Conservation (phyloP, 2,329 filamentous ascomycete species). For the Aureobasidium sp. region DNA sequence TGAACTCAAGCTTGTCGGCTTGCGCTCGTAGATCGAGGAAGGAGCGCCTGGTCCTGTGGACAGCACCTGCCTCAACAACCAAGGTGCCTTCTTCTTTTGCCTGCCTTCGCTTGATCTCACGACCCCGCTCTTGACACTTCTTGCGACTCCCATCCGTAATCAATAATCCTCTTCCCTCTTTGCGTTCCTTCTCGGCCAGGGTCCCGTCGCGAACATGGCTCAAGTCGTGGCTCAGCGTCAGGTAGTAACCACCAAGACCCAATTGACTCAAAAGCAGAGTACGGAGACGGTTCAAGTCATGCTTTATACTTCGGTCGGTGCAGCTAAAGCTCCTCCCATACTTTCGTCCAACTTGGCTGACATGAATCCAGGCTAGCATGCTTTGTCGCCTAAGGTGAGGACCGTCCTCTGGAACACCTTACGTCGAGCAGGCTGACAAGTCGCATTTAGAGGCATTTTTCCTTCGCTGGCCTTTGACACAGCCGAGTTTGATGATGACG, state of each 20-base stretch:
- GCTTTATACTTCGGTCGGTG: constrained; percentile 6
- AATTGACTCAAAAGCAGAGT: constrained; percentile 7
- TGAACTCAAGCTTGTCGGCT: neutral
- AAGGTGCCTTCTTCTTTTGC: neutral
- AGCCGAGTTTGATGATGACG: neutral
- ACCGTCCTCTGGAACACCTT: neutral
- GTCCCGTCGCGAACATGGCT: neutral
- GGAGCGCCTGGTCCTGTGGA: neutral
- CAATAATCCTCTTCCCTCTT: neutral
- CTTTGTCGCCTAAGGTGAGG: neutral
- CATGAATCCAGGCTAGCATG: neutral
- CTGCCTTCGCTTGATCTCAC: neutral
- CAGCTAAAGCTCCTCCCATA: neutral
- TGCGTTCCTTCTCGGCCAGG: neutral
- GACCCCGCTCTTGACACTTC: neutral
- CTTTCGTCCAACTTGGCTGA: neutral
- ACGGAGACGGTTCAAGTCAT: constrained; percentile 10
- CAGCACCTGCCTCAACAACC: neutral
- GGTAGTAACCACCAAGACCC: neutral
- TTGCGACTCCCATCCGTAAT: neutral
- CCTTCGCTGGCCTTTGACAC: neutral
- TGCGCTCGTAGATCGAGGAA: neutral
- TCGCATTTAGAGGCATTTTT: neutral
- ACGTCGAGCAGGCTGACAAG: neutral
- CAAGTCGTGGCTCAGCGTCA: neutral